phyloP scores from a whole-genome alignment of 2,329 filamentous ascomycete genomes.

The Boeremia exigua region DNA sequence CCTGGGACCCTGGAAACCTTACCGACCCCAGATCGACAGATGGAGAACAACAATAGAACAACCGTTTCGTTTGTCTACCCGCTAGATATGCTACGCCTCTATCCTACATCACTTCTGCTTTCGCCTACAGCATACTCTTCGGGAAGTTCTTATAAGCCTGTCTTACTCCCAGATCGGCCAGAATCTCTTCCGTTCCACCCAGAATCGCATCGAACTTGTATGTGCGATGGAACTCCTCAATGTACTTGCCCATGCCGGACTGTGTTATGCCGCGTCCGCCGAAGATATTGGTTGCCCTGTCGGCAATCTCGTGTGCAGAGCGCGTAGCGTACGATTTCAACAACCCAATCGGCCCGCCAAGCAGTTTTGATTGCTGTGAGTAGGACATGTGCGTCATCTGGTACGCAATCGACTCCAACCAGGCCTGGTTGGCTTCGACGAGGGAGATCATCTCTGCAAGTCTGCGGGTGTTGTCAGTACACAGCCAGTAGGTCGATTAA shows the following conservation, averaged over 20 bases:
- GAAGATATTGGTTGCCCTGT: conserved; percentile 85
- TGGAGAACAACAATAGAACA: neutral
- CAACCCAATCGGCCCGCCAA: conserved; percentile 81
- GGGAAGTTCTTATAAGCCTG: conserved; percentile 87
- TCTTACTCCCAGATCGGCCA: conserved; percentile 80
- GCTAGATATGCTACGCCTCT: conserved; percentile 9
- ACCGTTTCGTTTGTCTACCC: neutral
- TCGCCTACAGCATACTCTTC: conserved; percentile 74
- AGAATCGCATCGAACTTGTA: conserved; percentile 74
- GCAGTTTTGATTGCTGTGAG: conserved; percentile 72
- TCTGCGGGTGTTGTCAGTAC: conserved; percentile 44
- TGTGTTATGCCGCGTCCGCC: conserved; percentile 82
- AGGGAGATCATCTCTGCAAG: conserved; percentile 87
- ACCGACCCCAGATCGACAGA: conserved; percentile 3
- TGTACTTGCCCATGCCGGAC: conserved; percentile 79
- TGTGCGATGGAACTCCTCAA: conserved; percentile 84
- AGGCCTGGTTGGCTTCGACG: conserved; percentile 81
- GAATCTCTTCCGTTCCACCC: conserved; percentile 82
- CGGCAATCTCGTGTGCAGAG: conserved; percentile 80
- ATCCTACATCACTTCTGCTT: conserved; percentile 14
- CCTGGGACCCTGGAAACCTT: conserved; percentile 1
- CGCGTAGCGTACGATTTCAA: conserved; percentile 81
- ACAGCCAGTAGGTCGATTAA: neutral
- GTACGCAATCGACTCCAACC: conserved; percentile 83
- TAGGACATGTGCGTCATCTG: conserved; percentile 90